Conservation (phyloP, 768 basidiomycete species). For the Lenzites betulinus region DNA sequence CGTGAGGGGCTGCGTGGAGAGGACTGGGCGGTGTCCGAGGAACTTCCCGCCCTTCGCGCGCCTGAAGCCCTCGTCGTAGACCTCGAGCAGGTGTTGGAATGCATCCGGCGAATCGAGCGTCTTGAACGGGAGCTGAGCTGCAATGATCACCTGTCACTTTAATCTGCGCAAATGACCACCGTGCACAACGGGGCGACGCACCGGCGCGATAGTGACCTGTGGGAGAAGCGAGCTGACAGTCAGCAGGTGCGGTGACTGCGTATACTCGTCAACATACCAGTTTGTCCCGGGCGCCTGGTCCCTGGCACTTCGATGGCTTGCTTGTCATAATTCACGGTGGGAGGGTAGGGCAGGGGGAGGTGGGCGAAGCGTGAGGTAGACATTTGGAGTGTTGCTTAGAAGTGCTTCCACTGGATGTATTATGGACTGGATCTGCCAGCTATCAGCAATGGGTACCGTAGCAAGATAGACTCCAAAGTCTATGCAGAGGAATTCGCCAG, state of each 20-base stretch:
- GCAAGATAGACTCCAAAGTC: too few relatives aligned
- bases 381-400: too few relatives aligned
- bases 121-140: conserved; percentile 31
- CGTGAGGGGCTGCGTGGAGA: conserved; percentile 67
- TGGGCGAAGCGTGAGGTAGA: conserved; percentile 11
- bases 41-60: conserved; percentile 51
- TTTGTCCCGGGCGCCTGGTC: conserved; percentile 78
- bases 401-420: too few relatives aligned
- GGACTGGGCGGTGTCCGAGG: conserved; percentile 67
- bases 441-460: too few relatives aligned
- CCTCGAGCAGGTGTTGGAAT: conserved; percentile 56
- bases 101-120: conserved; percentile 53
- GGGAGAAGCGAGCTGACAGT: conserved; percentile 7
- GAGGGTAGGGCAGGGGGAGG: conserved; percentile 35
- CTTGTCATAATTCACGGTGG: conserved; percentile 49
- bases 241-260: not conserved
- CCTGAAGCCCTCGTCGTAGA: conserved; percentile 67
- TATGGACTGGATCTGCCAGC: too few relatives aligned
- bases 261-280: conserved; percentile 50
- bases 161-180: not conserved
- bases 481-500: not conserved
- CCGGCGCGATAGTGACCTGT: conserved; percentile 77
- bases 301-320: conserved; percentile 76
- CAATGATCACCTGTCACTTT: not conserved
- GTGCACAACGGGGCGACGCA: conserved; percentile 30